Evolutionary conservation across 768 basidiomycete species (phyloP).

Genomic region (Pisolithus tinctorius): DNA sequence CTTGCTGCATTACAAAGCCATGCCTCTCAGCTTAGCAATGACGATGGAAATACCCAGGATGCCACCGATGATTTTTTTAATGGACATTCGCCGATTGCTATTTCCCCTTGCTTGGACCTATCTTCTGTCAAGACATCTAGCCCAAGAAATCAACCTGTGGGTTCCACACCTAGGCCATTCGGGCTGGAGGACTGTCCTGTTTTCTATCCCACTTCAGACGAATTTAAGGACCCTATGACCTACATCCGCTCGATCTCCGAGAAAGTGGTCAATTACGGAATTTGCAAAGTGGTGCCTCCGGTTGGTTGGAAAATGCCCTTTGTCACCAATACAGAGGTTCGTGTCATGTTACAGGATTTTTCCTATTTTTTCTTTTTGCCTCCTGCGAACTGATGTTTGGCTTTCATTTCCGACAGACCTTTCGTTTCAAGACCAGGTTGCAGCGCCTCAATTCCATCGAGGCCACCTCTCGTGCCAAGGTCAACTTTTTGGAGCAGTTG

Average conservation of each 20-base stretch:
- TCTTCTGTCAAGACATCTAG: constrained; percentile 63
- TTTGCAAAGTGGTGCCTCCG: constrained; percentile 95
- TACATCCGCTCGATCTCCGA: constrained; percentile 82
- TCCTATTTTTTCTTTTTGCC: constrained; percentile 16
- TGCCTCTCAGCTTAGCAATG: constrained; percentile 47
- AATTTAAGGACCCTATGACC: constrained; percentile 91
- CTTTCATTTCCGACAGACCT: constrained; percentile 42
- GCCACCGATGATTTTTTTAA: constrained; percentile 40
- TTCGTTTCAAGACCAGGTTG: constrained; percentile 93
- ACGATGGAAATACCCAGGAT: constrained; percentile 38
- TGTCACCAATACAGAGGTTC: constrained; percentile 87
- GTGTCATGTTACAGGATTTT: constrained; percentile 27
- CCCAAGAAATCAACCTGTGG: constrained; percentile 36
- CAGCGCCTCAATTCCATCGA: constrained; percentile 96
- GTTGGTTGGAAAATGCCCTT: constrained; percentile 94
- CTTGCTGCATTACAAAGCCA: constrained; percentile 71
- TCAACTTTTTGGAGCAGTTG: constrained; percentile 96
- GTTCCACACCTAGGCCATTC: constrained; percentile 60
- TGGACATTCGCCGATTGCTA: constrained; percentile 52
- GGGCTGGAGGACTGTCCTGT: constrained; percentile 84
- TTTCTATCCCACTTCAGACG: constrained; percentile 82
- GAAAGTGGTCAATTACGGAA: constrained; percentile 69
- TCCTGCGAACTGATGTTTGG: constrained; percentile 14
- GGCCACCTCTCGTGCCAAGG: constrained; percentile 91
- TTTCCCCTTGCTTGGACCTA: constrained; percentile 58